Percentiles rank a stretch among this genome's conserved stretches.
phyloP scores from a whole-genome alignment of 78 protist species.

The Monocercomonoides exilis region DNA sequence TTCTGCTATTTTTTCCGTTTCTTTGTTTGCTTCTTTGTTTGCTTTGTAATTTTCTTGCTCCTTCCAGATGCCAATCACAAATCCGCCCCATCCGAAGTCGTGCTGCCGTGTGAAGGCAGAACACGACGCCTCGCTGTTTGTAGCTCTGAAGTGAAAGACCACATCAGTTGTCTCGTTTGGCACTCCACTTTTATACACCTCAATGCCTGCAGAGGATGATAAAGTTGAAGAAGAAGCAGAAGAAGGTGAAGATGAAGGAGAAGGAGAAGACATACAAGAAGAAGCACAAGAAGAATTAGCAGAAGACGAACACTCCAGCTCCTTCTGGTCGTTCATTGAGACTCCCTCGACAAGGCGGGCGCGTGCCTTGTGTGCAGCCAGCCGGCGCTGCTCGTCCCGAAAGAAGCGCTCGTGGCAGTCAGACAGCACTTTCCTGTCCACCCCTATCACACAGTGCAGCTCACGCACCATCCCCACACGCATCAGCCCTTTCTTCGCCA shows the following conservation, averaged over 20 bases:
- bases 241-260: too few species aligned
- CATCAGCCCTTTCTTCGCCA: not conserved
- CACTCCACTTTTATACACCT: too few species aligned
- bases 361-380: not conserved
- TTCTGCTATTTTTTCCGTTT: not conserved
- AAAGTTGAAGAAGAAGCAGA: too few species aligned
- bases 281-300: too few species aligned
- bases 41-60: not conserved
- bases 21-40: not conserved
- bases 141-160: not conserved
- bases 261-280: too few species aligned
- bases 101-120: not conserved
- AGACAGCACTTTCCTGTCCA: not conserved
- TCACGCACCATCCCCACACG: not conserved
- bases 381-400: not conserved
- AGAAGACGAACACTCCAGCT: too few species aligned
- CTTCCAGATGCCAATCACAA: not conserved
- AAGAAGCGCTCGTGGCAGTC: not conserved
- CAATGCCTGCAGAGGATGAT: too few species aligned
- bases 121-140: not conserved
- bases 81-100: not conserved
- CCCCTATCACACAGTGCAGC: not conserved
- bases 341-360: not conserved
- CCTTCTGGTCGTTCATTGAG: too few species aligned
- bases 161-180: too few species aligned